phyloP scores from a whole-genome alignment of 805 yeast genomes.

The Metschnikowia reukaufii region DNA sequence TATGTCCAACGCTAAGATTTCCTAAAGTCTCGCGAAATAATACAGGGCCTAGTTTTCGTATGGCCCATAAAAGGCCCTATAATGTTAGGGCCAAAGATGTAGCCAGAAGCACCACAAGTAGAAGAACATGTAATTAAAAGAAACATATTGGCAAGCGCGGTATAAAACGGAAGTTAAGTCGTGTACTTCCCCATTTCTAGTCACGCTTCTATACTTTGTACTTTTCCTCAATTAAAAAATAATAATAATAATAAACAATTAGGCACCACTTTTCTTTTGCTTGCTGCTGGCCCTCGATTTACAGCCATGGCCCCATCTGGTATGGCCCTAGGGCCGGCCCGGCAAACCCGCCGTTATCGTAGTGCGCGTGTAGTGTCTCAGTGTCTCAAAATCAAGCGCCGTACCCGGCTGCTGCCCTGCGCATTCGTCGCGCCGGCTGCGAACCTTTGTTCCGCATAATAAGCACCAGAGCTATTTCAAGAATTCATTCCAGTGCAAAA shows the following conservation, averaged over 20 bases:
- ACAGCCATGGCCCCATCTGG: too few species aligned
- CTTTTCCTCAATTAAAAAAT: too few species aligned
- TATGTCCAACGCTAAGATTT: not conserved
- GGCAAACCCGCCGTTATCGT: not conserved
- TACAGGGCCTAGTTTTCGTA: not conserved
- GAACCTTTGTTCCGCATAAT: not conserved
- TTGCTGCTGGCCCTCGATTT: not conserved
- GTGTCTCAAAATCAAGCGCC: not conserved
- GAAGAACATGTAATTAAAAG: too few species aligned
- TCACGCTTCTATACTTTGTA: not conserved
- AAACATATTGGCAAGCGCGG: too few species aligned
- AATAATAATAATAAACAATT: not conserved
- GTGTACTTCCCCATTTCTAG: too few species aligned
- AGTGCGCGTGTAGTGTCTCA: not conserved
- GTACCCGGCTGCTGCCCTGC: not conserved
- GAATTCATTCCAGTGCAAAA: not conserved
- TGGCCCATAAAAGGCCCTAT: not conserved
- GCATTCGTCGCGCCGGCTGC: constrained; percentile 1
- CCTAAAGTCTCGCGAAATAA: not conserved
- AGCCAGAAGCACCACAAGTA: not conserved
- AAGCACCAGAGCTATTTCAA: not conserved
- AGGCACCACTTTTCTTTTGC: not conserved
- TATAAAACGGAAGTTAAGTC: too few species aligned
- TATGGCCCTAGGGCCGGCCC: too few species aligned
- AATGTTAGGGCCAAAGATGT: not conserved